phyloP scores from a whole-genome alignment of 306 rosid genomes.

The Hippophae tibetana region DNA sequence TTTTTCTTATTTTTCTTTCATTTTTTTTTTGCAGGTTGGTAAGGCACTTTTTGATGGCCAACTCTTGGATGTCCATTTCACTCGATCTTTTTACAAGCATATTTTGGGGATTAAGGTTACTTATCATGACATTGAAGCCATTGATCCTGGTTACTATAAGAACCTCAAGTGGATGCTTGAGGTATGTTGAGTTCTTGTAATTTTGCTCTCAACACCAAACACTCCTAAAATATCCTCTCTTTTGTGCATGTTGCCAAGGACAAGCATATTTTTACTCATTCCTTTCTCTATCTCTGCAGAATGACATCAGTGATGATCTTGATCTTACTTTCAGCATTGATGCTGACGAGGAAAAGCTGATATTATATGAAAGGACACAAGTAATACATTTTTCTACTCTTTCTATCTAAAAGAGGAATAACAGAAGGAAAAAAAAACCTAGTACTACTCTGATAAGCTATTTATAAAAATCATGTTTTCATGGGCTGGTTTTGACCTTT shows the following conservation, averaged over 20 bases:
- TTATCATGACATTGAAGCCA: slow-evolving; percentile 95
- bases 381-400: slow-evolving; percentile 29
- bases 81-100: slow-evolving; percentile 95
- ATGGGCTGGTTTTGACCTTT: too few species aligned
- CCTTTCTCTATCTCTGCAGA: slow-evolving; percentile 38
- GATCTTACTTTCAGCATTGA: slow-evolving; percentile 96
- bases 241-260: neutral
- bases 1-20: neutral
- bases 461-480: too few species aligned
- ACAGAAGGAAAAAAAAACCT: too few species aligned
- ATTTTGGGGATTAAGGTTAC: slow-evolving; percentile 84
- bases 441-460: too few species aligned
- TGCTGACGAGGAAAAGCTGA: slow-evolving; percentile 93
- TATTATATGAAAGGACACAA: slow-evolving; percentile 77
- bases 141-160: slow-evolving; percentile 83
- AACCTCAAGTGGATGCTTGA: slow-evolving; percentile 96
- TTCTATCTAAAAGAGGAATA: neutral
- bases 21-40: slow-evolving; percentile 57
- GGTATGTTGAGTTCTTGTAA: slow-evolving; percentile 34
- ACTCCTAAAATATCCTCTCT: neutral
- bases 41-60: slow-evolving; percentile 93
- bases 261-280: neutral
- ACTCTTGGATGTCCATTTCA: slow-evolving; percentile 93
- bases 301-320: slow-evolving; percentile 68
- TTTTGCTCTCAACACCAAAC: neutral